Percentiles rank a stretch among this genome's conserved stretches.
Conservation (phyloP, 106 monocot species). For the Phalaenopsis aphrodite region DNA sequence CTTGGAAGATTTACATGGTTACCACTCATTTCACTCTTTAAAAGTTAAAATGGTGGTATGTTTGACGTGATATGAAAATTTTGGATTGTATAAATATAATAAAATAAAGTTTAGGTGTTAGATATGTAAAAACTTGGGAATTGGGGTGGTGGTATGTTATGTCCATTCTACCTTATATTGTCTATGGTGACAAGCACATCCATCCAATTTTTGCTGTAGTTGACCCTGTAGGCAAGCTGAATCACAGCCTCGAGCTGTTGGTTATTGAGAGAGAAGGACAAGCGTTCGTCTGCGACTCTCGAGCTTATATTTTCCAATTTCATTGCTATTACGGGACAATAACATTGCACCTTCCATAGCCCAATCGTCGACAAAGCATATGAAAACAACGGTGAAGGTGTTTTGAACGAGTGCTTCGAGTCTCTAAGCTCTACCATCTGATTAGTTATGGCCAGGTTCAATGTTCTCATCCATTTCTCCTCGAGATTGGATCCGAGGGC, state of each 20-base stretch:
- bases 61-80: no score
- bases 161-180: constrained; percentile 45
- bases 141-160: no score
- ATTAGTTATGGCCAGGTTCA: constrained; percentile 69
- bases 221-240: constrained; percentile 55
- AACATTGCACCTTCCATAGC: constrained; percentile 78
- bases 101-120: no score
- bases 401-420: constrained; percentile 22
- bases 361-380: constrained; percentile 48
- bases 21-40: no score
- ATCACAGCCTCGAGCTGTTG: constrained; percentile 81
- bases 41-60: no score
- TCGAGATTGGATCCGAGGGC: constrained; percentile 60
- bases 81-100: no score
- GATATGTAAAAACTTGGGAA: no score
- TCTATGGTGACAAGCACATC: constrained; percentile 59
- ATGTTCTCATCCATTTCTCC: constrained; percentile 67
- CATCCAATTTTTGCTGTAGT: constrained; percentile 34
- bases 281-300: constrained; percentile 43
- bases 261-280: constrained; percentile 66
- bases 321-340: constrained; percentile 67
- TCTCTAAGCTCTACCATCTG: constrained; percentile 40
- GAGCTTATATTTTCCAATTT: constrained; percentile 22
- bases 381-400: constrained; percentile 54
- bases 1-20: neutral